phyloP scores from a whole-genome alignment of 2,329 filamentous ascomycete genomes.

The Paecilomyces sp. region DNA sequence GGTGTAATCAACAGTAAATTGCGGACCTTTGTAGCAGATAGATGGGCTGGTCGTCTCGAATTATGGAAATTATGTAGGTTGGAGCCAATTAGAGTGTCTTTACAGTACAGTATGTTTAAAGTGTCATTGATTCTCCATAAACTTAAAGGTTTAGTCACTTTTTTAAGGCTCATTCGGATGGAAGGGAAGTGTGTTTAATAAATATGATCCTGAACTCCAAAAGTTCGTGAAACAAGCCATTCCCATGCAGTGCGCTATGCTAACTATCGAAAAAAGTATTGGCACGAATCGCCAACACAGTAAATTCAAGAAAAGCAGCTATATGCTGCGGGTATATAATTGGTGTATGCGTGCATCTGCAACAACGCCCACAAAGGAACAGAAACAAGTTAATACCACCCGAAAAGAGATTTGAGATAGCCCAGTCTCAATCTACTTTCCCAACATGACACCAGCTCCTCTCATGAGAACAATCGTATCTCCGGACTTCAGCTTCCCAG shows the following conservation, averaged over 20 bases:
- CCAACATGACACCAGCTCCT: conserved; percentile 70
- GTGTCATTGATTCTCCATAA: too few species aligned
- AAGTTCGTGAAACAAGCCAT: background rate
- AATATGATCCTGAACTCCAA: too few species aligned
- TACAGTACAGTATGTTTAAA: too few species aligned
- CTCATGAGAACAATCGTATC: conserved; percentile 85
- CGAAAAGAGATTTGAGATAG: background rate
- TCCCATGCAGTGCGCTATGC: background rate
- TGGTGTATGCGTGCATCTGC: background rate
- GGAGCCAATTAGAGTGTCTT: too few species aligned
- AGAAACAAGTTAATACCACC: background rate
- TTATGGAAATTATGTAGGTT: too few species aligned
- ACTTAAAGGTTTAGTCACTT: too few species aligned
- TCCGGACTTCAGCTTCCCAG: conserved; percentile 60
- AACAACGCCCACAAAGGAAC: background rate
- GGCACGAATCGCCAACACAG: background rate
- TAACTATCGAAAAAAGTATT: background rate
- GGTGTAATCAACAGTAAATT: too few species aligned
- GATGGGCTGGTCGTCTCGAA: too few species aligned
- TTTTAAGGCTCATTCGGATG: too few species aligned
- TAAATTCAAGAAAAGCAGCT: background rate
- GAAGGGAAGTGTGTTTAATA: too few species aligned
- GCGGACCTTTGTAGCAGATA: too few species aligned
- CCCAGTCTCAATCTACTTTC: conserved; percentile 62
- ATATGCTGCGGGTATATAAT: background rate